These are phyloP conservation scores for Hymenoscyphus albidus DNA, from an alignment of 2,329 filamentous ascomycete species.

Conservation along the genomic window DNA sequence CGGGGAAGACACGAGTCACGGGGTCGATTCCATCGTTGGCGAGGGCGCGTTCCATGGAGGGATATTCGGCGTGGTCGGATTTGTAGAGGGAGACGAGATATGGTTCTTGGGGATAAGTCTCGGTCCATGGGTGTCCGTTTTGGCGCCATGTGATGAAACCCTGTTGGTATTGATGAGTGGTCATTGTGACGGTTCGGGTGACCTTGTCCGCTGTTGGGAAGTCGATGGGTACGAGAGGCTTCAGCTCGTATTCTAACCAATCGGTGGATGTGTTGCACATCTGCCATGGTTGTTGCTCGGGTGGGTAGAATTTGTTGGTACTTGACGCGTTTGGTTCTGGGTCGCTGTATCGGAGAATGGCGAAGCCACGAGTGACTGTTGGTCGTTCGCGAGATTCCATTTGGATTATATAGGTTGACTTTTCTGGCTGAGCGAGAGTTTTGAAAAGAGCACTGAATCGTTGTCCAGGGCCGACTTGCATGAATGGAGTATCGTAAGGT, in stretches of 20 bases:
- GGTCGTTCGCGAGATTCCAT: constrained; percentile 5
- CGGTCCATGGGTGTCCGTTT: constrained; percentile 37
- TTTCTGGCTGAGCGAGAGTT: constrained; percentile 37
- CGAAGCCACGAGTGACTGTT: not conserved
- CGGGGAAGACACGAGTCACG: constrained; percentile 39
- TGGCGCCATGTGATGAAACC: constrained; percentile 28
- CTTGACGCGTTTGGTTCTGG: not conserved
- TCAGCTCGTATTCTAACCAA: constrained; percentile 34
- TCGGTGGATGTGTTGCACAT: too few species aligned
- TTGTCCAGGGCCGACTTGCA: constrained; percentile 48
- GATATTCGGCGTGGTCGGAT: constrained; percentile 37
- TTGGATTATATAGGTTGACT: constrained; percentile 4
- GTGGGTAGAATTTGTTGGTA: too few species aligned
- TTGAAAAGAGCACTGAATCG: constrained; percentile 47
- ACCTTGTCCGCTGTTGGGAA: constrained; percentile 36
- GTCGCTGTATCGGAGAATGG: constrained; percentile 5
- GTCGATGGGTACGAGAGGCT: constrained; percentile 42
- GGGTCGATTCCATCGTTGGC: constrained; percentile 43
- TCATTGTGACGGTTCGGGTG: constrained; percentile 37
- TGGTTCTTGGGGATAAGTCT: constrained; percentile 35
- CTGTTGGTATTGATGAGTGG: constrained; percentile 30
- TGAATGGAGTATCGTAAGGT: constrained; percentile 37
- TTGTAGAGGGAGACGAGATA: constrained; percentile 45
- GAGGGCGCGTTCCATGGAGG: constrained; percentile 42
- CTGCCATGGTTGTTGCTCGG: too few species aligned